Evolutionary conservation across 2,329 filamentous ascomycete species (phyloP), one percentile per base, ranked within the genome.

Genomic region (Botrytis elliptica): DNA sequence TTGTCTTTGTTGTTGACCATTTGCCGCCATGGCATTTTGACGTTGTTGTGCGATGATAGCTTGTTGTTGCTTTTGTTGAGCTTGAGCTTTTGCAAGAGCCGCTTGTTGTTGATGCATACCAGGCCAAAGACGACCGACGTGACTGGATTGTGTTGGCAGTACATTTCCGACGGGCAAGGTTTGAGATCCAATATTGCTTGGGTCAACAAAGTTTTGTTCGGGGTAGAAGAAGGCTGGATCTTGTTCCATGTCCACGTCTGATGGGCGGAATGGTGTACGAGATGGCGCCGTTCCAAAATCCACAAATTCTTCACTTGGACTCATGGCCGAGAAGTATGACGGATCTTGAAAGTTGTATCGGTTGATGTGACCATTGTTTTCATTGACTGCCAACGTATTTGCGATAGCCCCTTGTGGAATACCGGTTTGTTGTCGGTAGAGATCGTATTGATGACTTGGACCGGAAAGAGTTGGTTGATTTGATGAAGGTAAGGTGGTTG

Each of bases 371-470:
- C 83, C 81, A 78, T 83, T 87, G 76, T 83, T 84, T 80, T 92
- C 87, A 82, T 93, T 94, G 79, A 96, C 88, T 52, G 93, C 92
- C 81, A 96, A 88, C 20, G 95, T 92, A 83, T 89, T 93, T 60
- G 92, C 90, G 76, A 96, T 86, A 70, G 94, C 95, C 75, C 94
- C 94, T 1, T 93, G 91, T 0, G 96, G 93, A 44, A 98, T 90
- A 76, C 95, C 94, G 5, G 96, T 98, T 85, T 98, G 95, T 82
- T 99, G 96, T 85, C 94, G 93, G 85, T 98, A 97, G 81, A 93
- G 90, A 80, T 94, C 93, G 86, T 98, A 98, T 84, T 97, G 93
- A 85, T 98, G 95, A 83, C 94, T 97, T 14, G 96, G 95, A 52
- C 90, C 93, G 66, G 90, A 90, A 80, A 95, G 89, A 33, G 87